Conservation (phyloP, 108 stramenopile species). For the Fragilariopsis cylindrus region DNA sequence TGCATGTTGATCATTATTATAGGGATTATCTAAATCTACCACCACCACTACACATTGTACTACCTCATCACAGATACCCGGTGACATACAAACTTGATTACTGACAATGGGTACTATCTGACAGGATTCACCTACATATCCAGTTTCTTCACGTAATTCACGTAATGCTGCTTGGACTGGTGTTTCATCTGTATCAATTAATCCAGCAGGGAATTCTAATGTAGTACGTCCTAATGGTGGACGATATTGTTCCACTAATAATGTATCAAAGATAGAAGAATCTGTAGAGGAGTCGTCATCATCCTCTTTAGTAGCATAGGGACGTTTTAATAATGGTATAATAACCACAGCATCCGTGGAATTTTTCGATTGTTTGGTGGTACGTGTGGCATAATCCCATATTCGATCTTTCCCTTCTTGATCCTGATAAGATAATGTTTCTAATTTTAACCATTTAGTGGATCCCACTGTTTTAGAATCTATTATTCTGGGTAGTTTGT, state of each 20-base stretch:
- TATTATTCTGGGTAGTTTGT: conserved; percentile 12
- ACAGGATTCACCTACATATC: conserved; percentile 53
- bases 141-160: conserved; percentile 76
- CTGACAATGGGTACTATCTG: conserved; percentile 31
- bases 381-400: conserved; percentile 67
- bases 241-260: conserved; percentile 68
- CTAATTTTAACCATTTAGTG: conserved; percentile 38
- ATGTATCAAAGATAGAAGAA: conserved; percentile 36
- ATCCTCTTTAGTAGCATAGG: conserved; percentile 5
- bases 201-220: conserved; percentile 80
- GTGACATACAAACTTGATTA: conserved; percentile 49
- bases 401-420: conserved; percentile 33
- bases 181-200: conserved; percentile 69
- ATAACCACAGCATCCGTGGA: conserved; percentile 66
- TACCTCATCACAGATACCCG: conserved; percentile 67
- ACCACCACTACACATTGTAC: conserved; percentile 55
- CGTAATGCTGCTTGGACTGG: conserved; percentile 54
- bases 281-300: conserved; percentile 17
- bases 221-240: conserved; percentile 61
- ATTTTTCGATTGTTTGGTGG: conserved; percentile 45
- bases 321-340: conserved; percentile 47
- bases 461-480: conserved; percentile 13
- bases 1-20: conserved; percentile 38
- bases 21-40: conserved; percentile 56
- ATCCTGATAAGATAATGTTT: conserved; percentile 42